phyloP scores from a whole-genome alignment of 352 stramenopile species.

The Pythium brachiatum region DNA sequence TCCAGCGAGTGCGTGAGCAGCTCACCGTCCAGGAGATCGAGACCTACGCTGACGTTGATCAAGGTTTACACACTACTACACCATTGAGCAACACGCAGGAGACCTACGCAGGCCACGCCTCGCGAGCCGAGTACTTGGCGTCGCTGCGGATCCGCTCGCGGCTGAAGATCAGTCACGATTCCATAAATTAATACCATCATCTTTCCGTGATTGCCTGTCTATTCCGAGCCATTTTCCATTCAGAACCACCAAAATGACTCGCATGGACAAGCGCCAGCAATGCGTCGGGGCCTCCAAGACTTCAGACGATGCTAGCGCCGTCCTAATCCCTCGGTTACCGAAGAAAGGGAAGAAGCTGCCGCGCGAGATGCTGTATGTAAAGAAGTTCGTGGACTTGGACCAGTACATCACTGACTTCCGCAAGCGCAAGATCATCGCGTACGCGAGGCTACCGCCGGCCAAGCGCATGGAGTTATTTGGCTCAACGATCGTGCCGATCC shows the following conservation, averaged over 20 bases:
- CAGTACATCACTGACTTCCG: not conserved
- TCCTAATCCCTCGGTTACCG: too few relatives aligned
- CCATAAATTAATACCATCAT: not conserved
- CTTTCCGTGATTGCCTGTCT: not conserved
- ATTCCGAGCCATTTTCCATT: not conserved
- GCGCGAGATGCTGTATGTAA: slow-evolving; percentile 5
- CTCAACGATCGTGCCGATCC: slow-evolving; percentile 5
- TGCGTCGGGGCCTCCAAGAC: too few relatives aligned
- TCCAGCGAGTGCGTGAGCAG: slow-evolving; percentile 14
- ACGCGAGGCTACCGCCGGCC: not conserved
- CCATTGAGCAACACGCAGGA: not conserved
- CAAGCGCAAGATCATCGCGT: slow-evolving; percentile 4
- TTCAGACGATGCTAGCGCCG: too few relatives aligned
- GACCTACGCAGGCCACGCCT: slow-evolving; percentile 8
- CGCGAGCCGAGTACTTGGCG: slow-evolving; percentile 14
- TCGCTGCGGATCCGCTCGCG: slow-evolving; percentile 12
- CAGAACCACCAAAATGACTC: not conserved
- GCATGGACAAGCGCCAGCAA: too few relatives aligned
- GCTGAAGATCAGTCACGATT: not conserved
- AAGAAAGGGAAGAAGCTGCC: not conserved
- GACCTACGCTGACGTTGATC: not conserved
- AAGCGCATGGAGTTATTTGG: slow-evolving; percentile 9
- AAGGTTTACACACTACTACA: not conserved
- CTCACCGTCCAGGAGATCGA: slow-evolving; percentile 6
- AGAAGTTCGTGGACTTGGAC: slow-evolving; percentile 9